Evolutionary conservation across 768 basidiomycete genomes (phyloP), one percentile per base, ranked within the genome.

Genomic region (Tephrocybe rancida): DNA sequence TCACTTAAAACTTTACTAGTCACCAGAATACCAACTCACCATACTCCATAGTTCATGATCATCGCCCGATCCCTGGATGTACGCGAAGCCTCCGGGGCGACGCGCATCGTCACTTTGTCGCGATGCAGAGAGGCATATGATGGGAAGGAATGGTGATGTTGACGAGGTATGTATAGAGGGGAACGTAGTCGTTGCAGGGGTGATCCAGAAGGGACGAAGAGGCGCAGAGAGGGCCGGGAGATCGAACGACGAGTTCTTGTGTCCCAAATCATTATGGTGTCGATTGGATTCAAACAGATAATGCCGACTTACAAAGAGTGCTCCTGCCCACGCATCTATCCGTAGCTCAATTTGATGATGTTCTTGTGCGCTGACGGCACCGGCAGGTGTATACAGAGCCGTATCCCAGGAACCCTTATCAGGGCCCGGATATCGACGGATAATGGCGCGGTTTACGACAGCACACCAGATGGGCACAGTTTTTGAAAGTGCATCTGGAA

Each of bases 391-490:
- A 61, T 90, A 90, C 7, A 95, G 72, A 2, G 67, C 61, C 0
- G 63, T 68, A 58, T 88, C 80, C 88, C 87, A 90, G 8, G 58
- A 51, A 6, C 34, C 34, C n/a, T 57, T 45, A 13, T 45, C 37
- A 24, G 56, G 46, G 2, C 66, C 64, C 0, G 74, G 66, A 53
- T 70, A 69, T 16, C 69, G 73, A 43, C 70, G 64, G 9, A 66
- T 57, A 29, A 83, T 67, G 25, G 83, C 87, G 46, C 84, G 77
- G 64, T 96, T 98, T 56, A 96, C 75, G 4, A 94, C 90, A 8
- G 90, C 77, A 66, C 95, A 96, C 96, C 96, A 98, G 46, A 95
- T 89, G 0, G 95, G 95, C 1, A 98, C 79, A 0, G 95, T 96
- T 65, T 96, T 98, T 1, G 90, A 90, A 1, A 98, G 77, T 0